phyloP scores from a whole-genome alignment of 2,329 filamentous ascomycete genomes.

The Colletotrichum euphorbiae region DNA sequence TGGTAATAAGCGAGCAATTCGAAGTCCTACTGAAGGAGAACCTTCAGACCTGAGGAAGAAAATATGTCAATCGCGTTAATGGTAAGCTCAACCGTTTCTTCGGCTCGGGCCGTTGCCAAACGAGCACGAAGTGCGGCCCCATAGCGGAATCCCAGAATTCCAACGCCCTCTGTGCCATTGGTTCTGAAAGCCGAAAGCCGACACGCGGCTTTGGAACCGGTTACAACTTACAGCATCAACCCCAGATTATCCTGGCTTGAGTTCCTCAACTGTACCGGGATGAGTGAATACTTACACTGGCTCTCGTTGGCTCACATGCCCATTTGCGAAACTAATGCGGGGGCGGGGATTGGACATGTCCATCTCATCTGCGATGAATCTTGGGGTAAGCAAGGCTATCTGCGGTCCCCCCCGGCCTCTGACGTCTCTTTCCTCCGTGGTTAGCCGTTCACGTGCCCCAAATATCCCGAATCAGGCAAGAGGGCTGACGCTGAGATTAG shows the following conservation, averaged over 20 bases:
- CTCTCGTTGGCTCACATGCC: conserved; percentile 35
- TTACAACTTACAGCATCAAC: not conserved
- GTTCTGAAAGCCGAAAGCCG: conserved; percentile 8
- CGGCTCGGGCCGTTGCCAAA: conserved; percentile 21
- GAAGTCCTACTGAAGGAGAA: no score
- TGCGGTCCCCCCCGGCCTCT: conserved; percentile 12
- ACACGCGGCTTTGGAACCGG: not conserved
- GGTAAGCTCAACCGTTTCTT: not conserved
- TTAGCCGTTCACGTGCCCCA: conserved; percentile 12
- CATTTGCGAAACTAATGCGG: conserved; percentile 29
- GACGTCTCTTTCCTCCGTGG: conserved; percentile 11
- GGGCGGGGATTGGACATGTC: not conserved
- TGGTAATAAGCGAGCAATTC: no score
- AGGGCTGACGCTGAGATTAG: conserved; percentile 6
- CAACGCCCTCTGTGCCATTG: not conserved
- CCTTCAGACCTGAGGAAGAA: not conserved
- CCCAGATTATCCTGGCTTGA: not conserved
- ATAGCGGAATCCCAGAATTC: conserved; percentile 32
- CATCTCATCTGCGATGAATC: not conserved
- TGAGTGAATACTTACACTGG: conserved; percentile 19
- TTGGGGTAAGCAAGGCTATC: conserved; percentile 32
- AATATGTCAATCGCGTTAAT: not conserved
- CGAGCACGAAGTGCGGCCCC: conserved; percentile 20
- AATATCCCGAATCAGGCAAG: conserved; percentile 3
- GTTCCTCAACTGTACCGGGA: not conserved